Base-by-base conservation (phyloP, 1,139 yeast species). In the Nematodospora anomalae region DNA sequence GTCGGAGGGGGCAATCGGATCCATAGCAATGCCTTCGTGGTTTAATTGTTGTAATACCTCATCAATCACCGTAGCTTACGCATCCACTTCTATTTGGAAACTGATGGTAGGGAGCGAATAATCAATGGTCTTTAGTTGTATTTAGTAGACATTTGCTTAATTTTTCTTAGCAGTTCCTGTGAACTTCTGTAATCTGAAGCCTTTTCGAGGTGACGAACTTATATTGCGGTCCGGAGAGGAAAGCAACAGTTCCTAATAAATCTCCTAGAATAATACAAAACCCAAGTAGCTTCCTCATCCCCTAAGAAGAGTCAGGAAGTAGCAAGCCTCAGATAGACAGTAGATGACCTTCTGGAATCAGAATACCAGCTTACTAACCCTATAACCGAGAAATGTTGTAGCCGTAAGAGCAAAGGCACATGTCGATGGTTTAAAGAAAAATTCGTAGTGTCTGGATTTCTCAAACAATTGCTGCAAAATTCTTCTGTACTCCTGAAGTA, bases 11-110 rank as follows among this genome's bases (percentile, higher is more conserved):
- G 11, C 30, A 28, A 28, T 28, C 4, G 13, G 6, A 10, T n/a
- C 20, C 21, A 18, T 18, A 8, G 23, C 10, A 13, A 9, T 11
- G 12, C 26, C n/a, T 15, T 29, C 18, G 7, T 15, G 4, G 8
- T 16, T 5, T 7, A 29, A 6, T 6, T 16, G 32, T 21, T 20
- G n/a, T 3, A 29, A 9, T 4, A 21, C 20, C 10, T 16, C 32
- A 18, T 6, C 21, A 8, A 18, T 18, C 8, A 8, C 21, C 6
- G 21, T 18, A 18, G 21, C 6, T 18, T 24, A 29, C 6, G 25
- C 32, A 11, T 29, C 32, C n/a, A 29, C 32, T 16, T 29, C 25
- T 3, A 29, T 8, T 12, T 18, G 32, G 20, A 29, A 16, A 6
- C 10, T 18, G 4, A 16, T 6, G 16, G 25, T 21, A 7, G 16